Base-by-base conservation (phyloP, 345 rosid genomes). In the Schrenkiella parvula region DNA sequence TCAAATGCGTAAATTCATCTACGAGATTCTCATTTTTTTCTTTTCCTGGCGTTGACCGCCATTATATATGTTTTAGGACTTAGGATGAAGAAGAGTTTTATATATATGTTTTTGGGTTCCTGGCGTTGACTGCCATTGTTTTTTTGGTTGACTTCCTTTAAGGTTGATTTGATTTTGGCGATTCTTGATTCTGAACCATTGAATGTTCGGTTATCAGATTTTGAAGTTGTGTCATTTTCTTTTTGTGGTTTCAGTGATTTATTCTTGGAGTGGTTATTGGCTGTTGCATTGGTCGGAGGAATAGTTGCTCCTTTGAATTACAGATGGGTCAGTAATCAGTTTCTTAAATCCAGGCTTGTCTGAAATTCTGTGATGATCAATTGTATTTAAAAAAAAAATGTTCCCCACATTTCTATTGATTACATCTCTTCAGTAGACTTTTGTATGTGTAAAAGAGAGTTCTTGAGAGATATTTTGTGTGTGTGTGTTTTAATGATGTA, bases 271-370 rank as follows among this genome's bases (percentile, higher is more conserved):
- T 90, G 90, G 93, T 60, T 90, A 72, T 79, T 90, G 31, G 96
- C 93, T 13, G 82, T 93, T 78, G 85, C 98, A 48, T 88, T 77
- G 62, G 77, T 86, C 34, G 93, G 97, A 57, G 92, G 96, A 66
- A 74, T 93, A 47, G 78, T 79, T 23, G 92, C 96, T 73, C 96
- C 97, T 71, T 74, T 93, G 74, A 90, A 93, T 75, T 90, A 93
- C 78, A 80, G 96, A 86, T 90, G 95, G 97, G 95, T 92, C 32
- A 80, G 96, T 79, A 51, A 26, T 58, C 47, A n/a, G 17, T 34
- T 43, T 38, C 10, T 32, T 32, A 32, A 7, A 32, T 32, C 2
- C 11, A 21, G 18, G 0, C n/a, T 8, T 38, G 25, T 39, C 17
- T 8, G 21, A 39, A 59, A 22, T 21, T 19, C 13, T 46, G 0